Evolutionary conservation across 83 land plant species (phyloP), one percentile per base, ranked within the genome.

Genomic region (Larix sibirica): DNA sequence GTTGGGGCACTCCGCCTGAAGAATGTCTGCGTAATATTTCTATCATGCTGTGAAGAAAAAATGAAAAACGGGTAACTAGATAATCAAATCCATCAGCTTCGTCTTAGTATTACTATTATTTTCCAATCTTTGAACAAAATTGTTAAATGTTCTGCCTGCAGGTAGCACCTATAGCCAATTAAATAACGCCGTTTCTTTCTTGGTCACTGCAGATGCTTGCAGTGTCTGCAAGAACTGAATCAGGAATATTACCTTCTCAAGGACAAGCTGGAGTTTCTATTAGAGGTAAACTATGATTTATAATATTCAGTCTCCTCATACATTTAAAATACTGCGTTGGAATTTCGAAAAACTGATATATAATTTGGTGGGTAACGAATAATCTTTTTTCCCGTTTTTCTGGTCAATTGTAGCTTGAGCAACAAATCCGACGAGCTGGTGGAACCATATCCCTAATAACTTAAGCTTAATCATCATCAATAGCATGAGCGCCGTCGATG

Each of bases 1-100:
- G 89, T 95, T 86, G 97, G 96, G 38, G 97, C 97, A 17, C 83
- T 70, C 18, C 87, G 84, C 83, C 70, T 95, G 84, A 95, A 89
- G 83, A 83, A 79, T 59, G 91, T 86, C 62, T 95, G 94, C 85
- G 71, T 87, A 10, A 79, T 64, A 31, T 90, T 93, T 81, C 95
- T 84, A 62, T 85, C 82, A n/a, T 89, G 80, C 84, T 95, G 97
- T 83, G 81, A 56, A 14, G 85, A 84, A 10, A 79, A 85, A 79
- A 90, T 85, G 62, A 67, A 80, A 40, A 92, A 91, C 70, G 97
- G 96, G 97, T 95, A 85, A 84, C 86, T 16, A 18, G 13, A 26
- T 54, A 10, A 10, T 54, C 16, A 64, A 54, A 79, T 6, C 68
- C 28, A 21, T 14, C 36, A 7, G n/a, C 38, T 54, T 36, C 0